These are phyloP conservation scores for Apiospora marii DNA, from an alignment of 2,329 filamentous ascomycete species.

Conservation along the genomic window DNA sequence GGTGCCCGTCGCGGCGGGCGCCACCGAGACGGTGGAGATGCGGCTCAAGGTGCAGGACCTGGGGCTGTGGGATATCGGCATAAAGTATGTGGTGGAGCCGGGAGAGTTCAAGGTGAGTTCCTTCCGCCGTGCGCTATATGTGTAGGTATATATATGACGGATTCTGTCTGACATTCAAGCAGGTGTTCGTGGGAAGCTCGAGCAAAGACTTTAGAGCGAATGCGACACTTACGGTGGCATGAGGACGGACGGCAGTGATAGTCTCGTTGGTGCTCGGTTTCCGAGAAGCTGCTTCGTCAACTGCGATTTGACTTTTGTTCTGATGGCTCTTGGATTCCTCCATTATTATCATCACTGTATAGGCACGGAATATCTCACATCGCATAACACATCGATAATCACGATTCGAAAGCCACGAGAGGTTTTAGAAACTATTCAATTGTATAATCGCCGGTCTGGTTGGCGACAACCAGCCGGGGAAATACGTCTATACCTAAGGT, in stretches of 20 bases:
- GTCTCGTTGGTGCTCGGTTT: no score
- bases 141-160: no score
- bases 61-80: slow-evolving; percentile 62
- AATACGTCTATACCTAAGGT: neutral
- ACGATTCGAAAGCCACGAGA: neutral
- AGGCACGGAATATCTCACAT: neutral
- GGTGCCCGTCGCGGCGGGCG: slow-evolving; percentile 65
- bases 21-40: slow-evolving; percentile 61
- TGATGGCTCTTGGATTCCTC: no score
- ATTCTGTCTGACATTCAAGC: neutral
- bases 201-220: slow-evolving; percentile 64
- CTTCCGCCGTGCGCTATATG: neutral
- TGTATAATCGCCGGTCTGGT: neutral
- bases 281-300: no score
- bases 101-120: slow-evolving; percentile 66
- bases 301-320: no score
- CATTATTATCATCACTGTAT: no score
- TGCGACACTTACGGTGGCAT: slow-evolving; percentile 60
- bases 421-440: neutral
- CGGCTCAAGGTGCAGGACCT: slow-evolving; percentile 63
- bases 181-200: slow-evolving; percentile 61
- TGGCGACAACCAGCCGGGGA: neutral
- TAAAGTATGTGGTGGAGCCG: slow-evolving; percentile 62
- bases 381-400: neutral
- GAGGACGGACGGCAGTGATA: neutral